phyloP scores from a whole-genome alignment of 352 stramenopile species.

The Phytophthora pinifolia region DNA sequence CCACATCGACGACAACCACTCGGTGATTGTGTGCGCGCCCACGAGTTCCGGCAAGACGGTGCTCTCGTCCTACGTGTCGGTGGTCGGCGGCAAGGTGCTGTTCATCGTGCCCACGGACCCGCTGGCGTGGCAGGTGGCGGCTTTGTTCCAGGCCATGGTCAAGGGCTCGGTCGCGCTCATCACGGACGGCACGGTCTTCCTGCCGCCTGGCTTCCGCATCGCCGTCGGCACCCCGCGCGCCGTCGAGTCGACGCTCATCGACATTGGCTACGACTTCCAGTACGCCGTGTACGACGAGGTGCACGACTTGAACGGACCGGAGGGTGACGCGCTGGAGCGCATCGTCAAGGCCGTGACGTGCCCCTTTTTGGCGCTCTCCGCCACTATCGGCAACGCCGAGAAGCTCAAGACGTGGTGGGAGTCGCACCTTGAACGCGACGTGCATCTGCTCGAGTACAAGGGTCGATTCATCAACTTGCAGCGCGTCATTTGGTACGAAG shows the following conservation, averaged over 20 bases:
- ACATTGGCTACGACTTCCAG: conserved; percentile 94
- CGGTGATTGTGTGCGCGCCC: conserved; percentile 96
- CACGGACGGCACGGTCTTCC: conserved; percentile 90
- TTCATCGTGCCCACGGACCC: conserved; percentile 96
- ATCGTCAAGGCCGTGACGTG: conserved; percentile 96
- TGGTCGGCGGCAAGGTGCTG: conserved; percentile 78
- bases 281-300: conserved; percentile 99
- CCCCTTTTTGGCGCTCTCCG: conserved; percentile 97
- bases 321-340: conserved; percentile 96
- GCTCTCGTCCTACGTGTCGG: conserved; percentile 82
- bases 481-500: conserved; percentile 93
- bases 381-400: conserved; percentile 97
- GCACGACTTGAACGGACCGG: conserved; percentile 96
- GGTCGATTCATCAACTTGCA: conserved; percentile 99
- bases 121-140: conserved; percentile 98
- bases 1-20: conserved; percentile 95
- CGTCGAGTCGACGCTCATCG: conserved; percentile 92
- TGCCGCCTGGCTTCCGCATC: conserved; percentile 84
- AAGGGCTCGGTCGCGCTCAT: conserved; percentile 96
- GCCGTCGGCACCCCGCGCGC: conserved; percentile 96
- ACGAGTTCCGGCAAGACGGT: conserved; percentile 98
- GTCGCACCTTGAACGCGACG: conserved; percentile 78
- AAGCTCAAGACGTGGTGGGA: conserved; percentile 96
- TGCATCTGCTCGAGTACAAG: conserved; percentile 95
- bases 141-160: conserved; percentile 98